Conservation (phyloP, 2,329 filamentous ascomycete species). For the Ceratocystis cubensis region DNA sequence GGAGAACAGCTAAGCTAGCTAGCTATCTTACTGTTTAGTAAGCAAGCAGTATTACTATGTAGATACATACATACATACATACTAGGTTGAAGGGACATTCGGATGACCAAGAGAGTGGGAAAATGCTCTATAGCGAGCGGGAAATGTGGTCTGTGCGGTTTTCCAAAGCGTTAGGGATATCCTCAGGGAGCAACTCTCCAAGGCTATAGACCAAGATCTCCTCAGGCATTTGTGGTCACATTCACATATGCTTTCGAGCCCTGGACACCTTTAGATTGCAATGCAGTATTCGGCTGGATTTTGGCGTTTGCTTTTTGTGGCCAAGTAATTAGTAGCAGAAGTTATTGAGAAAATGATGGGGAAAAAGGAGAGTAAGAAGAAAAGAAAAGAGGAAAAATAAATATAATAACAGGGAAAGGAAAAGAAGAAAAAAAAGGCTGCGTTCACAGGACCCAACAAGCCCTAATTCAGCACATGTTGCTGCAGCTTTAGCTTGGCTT, state of each 20-base stretch:
- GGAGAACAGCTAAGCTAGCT: neutral
- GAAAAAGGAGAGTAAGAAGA: constrained; percentile 4
- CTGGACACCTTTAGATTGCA: neutral
- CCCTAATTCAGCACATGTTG: neutral
- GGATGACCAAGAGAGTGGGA: neutral
- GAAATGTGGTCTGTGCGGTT: neutral
- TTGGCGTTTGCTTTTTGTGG: constrained; percentile 2
- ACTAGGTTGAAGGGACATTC: neutral
- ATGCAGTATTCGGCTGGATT: neutral
- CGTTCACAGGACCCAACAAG: neutral
- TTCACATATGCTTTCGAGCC: neutral
- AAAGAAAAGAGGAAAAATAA: neutral
- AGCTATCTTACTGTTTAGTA: neutral
- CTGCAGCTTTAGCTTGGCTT: neutral
- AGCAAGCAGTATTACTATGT: constrained; percentile 1
- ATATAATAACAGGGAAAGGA: constrained; percentile 1
- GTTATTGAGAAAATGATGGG: neutral
- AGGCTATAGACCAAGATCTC: neutral
- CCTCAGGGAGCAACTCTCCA: neutral
- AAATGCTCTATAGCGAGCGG: no score
- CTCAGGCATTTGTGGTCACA: neutral
- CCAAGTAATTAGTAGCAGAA: constrained; percentile 1
- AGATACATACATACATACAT: neutral
- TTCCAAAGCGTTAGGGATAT: neutral
- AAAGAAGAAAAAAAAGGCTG: neutral